Evolutionary conservation across 2,329 filamentous ascomycete species (phyloP).

Genomic region (Thelonectria rubi): DNA sequence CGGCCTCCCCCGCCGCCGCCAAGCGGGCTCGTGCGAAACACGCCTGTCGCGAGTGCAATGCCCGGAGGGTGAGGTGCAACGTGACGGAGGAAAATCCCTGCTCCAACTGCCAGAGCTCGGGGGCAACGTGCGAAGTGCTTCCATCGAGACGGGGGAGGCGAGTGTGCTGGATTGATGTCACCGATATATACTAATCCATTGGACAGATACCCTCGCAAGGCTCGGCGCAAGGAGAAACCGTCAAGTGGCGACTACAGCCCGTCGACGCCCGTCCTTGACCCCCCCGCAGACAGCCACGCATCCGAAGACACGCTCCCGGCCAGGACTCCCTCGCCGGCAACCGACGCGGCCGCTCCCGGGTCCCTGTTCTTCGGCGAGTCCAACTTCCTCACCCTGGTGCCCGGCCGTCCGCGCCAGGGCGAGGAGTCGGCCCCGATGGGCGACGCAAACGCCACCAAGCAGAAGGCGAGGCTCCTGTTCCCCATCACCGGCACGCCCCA

Average conservation of each 20-base stretch:
- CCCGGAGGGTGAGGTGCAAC: constrained; percentile 48
- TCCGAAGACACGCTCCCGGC: constrained; percentile 20
- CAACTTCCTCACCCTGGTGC: constrained; percentile 50
- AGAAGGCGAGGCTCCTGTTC: constrained; percentile 43
- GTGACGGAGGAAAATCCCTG: constrained; percentile 48
- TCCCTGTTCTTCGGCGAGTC: constrained; percentile 51
- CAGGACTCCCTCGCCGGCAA: constrained; percentile 29
- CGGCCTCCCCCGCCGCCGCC: too few relatives aligned
- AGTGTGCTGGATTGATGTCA: constrained; percentile 6
- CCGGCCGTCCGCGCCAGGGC: constrained; percentile 29
- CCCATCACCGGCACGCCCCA: constrained; percentile 43
- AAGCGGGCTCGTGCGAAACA: constrained; percentile 48
- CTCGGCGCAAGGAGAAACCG: constrained; percentile 25
- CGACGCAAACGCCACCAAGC: constrained; percentile 17
- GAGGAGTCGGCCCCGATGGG: constrained; percentile 9
- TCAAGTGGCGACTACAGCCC: not conserved
- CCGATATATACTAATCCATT: not conserved
- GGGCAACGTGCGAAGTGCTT: constrained; percentile 44
- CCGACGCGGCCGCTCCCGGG: constrained; percentile 36
- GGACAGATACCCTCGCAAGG: constrained; percentile 39
- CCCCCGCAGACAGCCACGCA: not conserved
- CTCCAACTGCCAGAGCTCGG: constrained; percentile 43
- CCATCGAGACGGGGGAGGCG: constrained; percentile 48
- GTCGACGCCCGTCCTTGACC: not conserved
- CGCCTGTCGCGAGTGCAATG: constrained; percentile 49